A percentile compares a stretch with the other conserved stretches of the same genome.
Conservation (phyloP, 805 yeast genomes). For the Cyberlindnera mississippiensis region DNA sequence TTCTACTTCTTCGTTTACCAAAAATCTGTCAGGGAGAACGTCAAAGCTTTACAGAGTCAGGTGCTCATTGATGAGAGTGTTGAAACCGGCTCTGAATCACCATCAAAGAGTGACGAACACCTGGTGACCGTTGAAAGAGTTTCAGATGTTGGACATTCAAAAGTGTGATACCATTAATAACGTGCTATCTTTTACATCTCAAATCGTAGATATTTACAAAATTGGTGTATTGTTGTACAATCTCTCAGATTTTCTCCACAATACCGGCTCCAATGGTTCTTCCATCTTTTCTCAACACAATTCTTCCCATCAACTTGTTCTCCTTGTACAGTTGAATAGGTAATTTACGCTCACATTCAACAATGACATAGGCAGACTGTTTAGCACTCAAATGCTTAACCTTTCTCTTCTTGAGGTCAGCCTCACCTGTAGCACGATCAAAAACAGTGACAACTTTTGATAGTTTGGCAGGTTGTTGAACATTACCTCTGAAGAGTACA, state of each 20-base stretch:
- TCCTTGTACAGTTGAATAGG: conserved; percentile 93
- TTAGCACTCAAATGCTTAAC: conserved; percentile 96
- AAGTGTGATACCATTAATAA: no score
- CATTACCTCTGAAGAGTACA: conserved; percentile 89
- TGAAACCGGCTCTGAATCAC: no score
- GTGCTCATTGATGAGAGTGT: no score
- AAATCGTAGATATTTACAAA: neutral
- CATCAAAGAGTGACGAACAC: no score
- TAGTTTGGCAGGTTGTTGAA: conserved; percentile 89
- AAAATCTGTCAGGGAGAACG: neutral
- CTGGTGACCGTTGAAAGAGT: no score
- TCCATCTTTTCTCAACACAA: conserved; percentile 99
- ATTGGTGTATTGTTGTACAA: neutral
- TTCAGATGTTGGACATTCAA: no score
- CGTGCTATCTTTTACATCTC: neutral
- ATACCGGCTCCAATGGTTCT: conserved; percentile 99
- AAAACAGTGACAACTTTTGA: conserved; percentile 76
- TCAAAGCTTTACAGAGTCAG: no score
- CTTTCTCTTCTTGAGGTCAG: conserved; percentile 62
- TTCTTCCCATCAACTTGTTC: conserved; percentile 97
- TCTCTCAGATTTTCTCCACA: conserved; percentile 54
- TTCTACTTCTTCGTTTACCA: neutral
- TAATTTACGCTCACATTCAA: conserved; percentile 79
- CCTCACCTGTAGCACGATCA: conserved; percentile 91
- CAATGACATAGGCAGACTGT: conserved; percentile 91